phyloP scores from a whole-genome alignment of 352 stramenopile genomes.

The Globisporangium echinulatum region DNA sequence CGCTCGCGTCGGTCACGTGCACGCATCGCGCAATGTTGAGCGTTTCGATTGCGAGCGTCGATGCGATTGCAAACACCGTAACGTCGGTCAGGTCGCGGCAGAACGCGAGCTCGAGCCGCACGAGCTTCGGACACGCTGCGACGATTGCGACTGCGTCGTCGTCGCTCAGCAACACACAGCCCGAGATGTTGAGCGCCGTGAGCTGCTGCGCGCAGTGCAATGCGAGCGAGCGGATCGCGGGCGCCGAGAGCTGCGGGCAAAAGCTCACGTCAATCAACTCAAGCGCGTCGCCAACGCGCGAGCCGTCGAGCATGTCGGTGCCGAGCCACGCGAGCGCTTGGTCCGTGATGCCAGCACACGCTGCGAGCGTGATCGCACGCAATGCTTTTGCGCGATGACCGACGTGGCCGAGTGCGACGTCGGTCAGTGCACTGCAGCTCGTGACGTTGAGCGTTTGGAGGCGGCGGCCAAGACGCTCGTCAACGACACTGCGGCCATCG shows the following conservation, averaged over 20 bases:
- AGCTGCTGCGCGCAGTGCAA: conserved; percentile 42
- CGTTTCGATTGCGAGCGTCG: conserved; percentile 75
- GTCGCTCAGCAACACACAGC: conserved; percentile 72
- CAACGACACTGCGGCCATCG: conserved; percentile 71
- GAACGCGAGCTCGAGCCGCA: conserved; percentile 65
- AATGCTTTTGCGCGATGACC: conserved; percentile 48
- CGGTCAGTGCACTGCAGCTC: conserved; percentile 66
- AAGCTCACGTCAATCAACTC: conserved; percentile 73
- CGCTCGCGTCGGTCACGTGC: conserved; percentile 81
- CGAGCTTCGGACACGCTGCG: conserved; percentile 52
- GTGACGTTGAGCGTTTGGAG: conserved; percentile 56
- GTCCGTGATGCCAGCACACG: conserved; percentile 62
- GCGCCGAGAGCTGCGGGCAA: conserved; percentile 58
- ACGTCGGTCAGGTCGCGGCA: conserved; percentile 83
- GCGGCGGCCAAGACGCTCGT: conserved; percentile 68
- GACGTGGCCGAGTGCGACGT: conserved; percentile 68
- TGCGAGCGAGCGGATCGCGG: conserved; percentile 48
- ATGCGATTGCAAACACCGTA: conserved; percentile 56
- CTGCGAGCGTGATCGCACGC: conserved; percentile 42
- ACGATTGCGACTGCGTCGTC: conserved; percentile 66
- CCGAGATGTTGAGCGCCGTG: conserved; percentile 75
- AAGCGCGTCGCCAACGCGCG: conserved; percentile 32
- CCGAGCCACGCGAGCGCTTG: conserved; percentile 48
- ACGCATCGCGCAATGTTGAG: conserved; percentile 60
- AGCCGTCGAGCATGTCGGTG: conserved; percentile 63